Evolutionary conservation across 306 rosid genomes (phyloP), one percentile per base, ranked within the genome.

Genomic region (Quillaja saponaria): DNA sequence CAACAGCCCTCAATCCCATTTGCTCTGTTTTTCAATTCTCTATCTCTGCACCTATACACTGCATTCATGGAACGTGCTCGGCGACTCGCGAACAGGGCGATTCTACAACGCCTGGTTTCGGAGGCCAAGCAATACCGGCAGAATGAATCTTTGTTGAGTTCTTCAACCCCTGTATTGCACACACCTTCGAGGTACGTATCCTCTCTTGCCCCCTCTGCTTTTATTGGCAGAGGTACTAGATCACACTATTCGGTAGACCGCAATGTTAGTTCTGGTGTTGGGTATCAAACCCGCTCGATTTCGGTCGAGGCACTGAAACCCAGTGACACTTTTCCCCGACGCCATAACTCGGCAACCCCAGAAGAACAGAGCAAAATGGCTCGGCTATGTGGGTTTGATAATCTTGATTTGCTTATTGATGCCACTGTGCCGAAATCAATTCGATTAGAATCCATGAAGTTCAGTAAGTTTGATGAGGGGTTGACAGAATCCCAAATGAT

Each of bases 341-440:
- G 99, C 66, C 99, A 94, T 57, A 94, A 94, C 95, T 94, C 99
- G 3, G 97, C 91, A 8, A 85, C 97, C 33, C 89, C 87, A 0
- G 91, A 85, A 12, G 97, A 94, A 51, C 99, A 90, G 55, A 57
- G 69, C 56, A 87, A 81, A 64, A 90, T 90, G 99, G 85, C 99
- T 1, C 66, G 61, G 51, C 25, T 80, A 0, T 75, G 83, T 13
- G 99, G 99, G 0, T 94, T 87, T 25, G 73, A 74, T 14, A 49
- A 51, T 40, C 85, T 90, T 5, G 91, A 87, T 47, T 72, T 91
- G 5, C 96, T 94, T 7, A 78, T 94, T 0, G 96, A 90, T 11
- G 96, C 96, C 10, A 94, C 99, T 0, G 99, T 94, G 3, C 97
- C 99, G 0, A 87, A 94, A 72, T 87, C 99, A 12, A 94, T 94